These are phyloP conservation scores for Blastomyces silverae DNA, from an alignment of 2,329 filamentous ascomycete species.

Conservation along the genomic window DNA sequence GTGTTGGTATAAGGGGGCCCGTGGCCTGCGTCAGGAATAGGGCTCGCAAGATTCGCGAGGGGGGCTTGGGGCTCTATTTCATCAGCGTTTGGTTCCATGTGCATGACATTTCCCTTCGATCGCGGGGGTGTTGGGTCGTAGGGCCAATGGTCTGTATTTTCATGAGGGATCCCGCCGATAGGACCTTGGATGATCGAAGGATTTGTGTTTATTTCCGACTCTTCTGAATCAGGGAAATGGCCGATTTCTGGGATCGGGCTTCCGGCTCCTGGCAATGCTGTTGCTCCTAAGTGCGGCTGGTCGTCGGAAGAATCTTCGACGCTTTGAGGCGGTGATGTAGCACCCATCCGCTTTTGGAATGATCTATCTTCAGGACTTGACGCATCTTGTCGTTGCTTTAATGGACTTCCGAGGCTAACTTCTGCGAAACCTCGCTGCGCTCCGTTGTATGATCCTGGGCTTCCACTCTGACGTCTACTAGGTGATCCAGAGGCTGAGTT, in stretches of 20 bases:
- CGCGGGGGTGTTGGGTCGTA: conserved; percentile 50
- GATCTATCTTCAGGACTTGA: conserved; percentile 35
- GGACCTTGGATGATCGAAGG: conserved; percentile 75
- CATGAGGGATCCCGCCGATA: conserved; percentile 51
- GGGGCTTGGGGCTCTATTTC: conserved; percentile 39
- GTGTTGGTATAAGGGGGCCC: conserved; percentile 52
- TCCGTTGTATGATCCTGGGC: conserved; percentile 24
- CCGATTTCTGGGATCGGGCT: conserved; percentile 73
- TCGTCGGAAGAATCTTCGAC: conserved; percentile 43
- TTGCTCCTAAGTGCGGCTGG: conserved; percentile 57
- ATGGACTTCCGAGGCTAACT: conserved; percentile 39
- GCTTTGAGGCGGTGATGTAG: conserved; percentile 51
- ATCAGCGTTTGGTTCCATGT: conserved; percentile 35
- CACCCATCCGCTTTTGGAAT: conserved; percentile 36
- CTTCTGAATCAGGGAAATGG: conserved; percentile 49
- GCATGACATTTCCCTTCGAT: conserved; percentile 34
- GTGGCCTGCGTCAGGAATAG: conserved; percentile 47
- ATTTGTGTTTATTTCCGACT: conserved; percentile 66
- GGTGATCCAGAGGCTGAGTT: conserved; percentile 41
- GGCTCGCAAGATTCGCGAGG: conserved; percentile 43
- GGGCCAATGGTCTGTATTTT: conserved; percentile 48
- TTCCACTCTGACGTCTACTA: conserved; percentile 35
- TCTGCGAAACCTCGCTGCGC: conserved; percentile 23
- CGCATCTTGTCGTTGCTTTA: conserved; percentile 40
- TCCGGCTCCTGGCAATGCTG: conserved; percentile 59